Conservation (phyloP, 2,329 filamentous ascomycete genomes). For the Trichoderma semiorbis region DNA sequence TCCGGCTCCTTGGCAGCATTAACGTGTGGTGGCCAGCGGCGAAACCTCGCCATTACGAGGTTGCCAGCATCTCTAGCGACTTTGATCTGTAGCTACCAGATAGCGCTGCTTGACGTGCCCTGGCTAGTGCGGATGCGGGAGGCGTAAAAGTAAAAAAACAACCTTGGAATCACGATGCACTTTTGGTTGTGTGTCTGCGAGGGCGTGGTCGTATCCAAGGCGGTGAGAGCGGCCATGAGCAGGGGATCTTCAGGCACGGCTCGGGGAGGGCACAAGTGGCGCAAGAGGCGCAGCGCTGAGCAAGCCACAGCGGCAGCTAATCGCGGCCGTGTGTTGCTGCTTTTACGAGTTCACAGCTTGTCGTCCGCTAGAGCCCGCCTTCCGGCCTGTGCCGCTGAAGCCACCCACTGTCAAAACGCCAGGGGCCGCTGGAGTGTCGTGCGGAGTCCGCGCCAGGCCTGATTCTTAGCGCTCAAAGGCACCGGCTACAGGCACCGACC, state of each 20-base stretch:
- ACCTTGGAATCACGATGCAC: neutral
- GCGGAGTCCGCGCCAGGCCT: neutral
- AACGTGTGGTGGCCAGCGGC: neutral
- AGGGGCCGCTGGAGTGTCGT: neutral
- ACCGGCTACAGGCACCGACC: neutral
- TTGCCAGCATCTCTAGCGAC: neutral
- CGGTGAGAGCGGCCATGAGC: slow-evolving; percentile 1
- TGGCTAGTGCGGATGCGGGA: slow-evolving; percentile 15
- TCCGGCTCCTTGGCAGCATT: slow-evolving; percentile 6
- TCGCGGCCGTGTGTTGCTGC: slow-evolving; percentile 12
- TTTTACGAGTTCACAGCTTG: neutral
- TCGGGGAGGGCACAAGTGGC: neutral
- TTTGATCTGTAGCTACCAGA: slow-evolving; percentile 13
- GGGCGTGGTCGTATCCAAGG: slow-evolving; percentile 10
- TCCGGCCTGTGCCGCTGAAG: slow-evolving; percentile 10
- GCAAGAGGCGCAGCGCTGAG: slow-evolving; percentile 1
- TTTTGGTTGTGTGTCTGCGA: neutral
- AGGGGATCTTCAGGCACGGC: slow-evolving; percentile 14
- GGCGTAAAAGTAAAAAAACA: neutral
- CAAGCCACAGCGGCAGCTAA: slow-evolving; percentile 14
- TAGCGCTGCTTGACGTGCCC: slow-evolving; percentile 5
- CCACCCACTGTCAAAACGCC: neutral
- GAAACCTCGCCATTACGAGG: slow-evolving; percentile 3
- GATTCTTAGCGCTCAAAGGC: neutral
- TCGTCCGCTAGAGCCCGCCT: neutral